Evolutionary conservation across 2,329 filamentous ascomycete species (phyloP).

Genomic region (Fusarium nanum): DNA sequence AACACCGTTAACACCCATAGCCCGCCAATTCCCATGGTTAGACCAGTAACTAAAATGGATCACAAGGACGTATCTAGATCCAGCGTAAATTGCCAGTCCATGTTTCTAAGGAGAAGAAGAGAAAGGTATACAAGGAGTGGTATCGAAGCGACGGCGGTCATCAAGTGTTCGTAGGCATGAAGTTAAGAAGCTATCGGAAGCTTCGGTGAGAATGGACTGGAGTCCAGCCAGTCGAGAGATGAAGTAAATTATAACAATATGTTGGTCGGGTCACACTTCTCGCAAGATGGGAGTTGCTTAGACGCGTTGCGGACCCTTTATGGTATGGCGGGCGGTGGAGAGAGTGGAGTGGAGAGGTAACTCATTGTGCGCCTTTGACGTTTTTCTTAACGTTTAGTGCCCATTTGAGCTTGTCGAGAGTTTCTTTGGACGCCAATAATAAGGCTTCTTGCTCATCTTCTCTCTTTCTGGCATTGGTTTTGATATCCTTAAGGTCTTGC

Average conservation of each 20-base stretch:
- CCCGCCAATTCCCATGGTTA: conserved; percentile 23
- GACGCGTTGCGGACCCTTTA: not conserved
- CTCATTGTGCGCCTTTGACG: conserved; percentile 64
- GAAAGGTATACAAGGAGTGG: conserved; percentile 41
- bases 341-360: not conserved
- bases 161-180: conserved; percentile 37
- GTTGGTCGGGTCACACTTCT: conserved; percentile 1
- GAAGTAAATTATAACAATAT: not conserved
- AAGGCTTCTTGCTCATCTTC: conserved; percentile 71
- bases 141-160: conserved; percentile 40
- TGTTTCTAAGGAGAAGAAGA: conserved; percentile 38
- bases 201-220: conserved; percentile 14
- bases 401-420: conserved; percentile 78
- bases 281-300: not conserved
- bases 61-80: conserved; percentile 37
- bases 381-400: conserved; percentile 75
- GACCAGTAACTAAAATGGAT: conserved; percentile 29
- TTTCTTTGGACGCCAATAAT: conserved; percentile 68
- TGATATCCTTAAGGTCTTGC: conserved; percentile 68
- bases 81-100: conserved; percentile 42
- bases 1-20: conserved; percentile 43
- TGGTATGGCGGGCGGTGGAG: not conserved
- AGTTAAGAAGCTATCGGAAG: conserved; percentile 18
- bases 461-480: conserved; percentile 65
- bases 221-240: conserved; percentile 14